These are phyloP conservation scores for Boletus coccyginus DNA, from an alignment of 768 basidiomycete genomes.

Conservation along the genomic window DNA sequence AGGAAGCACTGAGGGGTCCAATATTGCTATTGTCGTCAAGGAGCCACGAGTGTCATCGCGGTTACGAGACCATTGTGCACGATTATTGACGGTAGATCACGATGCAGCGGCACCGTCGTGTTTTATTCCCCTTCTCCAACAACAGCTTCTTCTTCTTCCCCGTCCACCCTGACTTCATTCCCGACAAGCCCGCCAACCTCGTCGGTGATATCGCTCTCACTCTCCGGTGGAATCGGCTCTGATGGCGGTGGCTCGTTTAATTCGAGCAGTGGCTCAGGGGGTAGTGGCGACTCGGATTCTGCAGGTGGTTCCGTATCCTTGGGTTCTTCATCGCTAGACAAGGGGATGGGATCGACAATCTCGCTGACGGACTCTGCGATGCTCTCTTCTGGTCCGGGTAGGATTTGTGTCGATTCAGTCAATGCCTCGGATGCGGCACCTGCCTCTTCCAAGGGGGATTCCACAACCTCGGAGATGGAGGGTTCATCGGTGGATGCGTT, in stretches of 20 bases:
- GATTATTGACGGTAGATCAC: conserved; percentile 1
- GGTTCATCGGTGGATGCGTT: neutral
- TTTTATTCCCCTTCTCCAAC: conserved; percentile 6
- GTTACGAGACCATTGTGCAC: neutral
- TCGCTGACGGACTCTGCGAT: conserved; percentile 6
- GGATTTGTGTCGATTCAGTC: conserved; percentile 4
- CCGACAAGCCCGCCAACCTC: conserved; percentile 21
- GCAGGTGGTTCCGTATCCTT: neutral
- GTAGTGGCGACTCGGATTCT: conserved; percentile 6
- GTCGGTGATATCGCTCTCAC: conserved; percentile 35
- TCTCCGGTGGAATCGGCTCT: conserved; percentile 33
- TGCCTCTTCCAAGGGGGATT: conserved; percentile 8
- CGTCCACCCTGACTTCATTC: conserved; percentile 17
- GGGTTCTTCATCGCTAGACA: neutral
- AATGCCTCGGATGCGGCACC: neutral
- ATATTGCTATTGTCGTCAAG: conserved; percentile 12
- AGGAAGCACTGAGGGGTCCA: neutral
- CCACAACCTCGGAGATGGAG: conserved; percentile 1
- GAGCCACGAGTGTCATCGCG: conserved; percentile 1
- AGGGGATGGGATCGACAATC: neutral
- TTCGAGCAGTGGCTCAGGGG: conserved; percentile 18
- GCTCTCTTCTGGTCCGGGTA: conserved; percentile 1
- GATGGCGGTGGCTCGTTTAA: conserved; percentile 31
- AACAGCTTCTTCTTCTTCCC: conserved; percentile 15
- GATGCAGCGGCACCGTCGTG: conserved; percentile 23